Evolutionary conservation across 108 stramenopile genomes (phyloP), one percentile per base, ranked within the genome.

Genomic region (Nannochloropsis gaditana): DNA sequence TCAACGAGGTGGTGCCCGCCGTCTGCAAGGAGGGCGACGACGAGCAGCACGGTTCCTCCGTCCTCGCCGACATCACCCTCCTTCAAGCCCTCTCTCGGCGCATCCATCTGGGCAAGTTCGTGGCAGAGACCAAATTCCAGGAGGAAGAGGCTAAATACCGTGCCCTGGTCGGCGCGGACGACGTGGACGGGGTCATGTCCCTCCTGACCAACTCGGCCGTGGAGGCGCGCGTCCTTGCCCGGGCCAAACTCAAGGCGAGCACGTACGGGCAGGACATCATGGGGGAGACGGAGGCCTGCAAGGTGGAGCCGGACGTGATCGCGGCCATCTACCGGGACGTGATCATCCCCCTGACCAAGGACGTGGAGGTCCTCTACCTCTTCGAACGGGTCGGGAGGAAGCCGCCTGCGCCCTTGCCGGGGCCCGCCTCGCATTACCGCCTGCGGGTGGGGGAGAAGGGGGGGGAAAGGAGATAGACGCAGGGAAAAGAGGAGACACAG

Each of bases 281-380:
- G 9, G 94, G 92, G 9, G 94, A 93, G 0, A 94, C 92, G 3
- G 85, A 93, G 79, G 95, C 86, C 80, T 93, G 90, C 47, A 99
- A 99, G 90, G 92, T 99, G 19, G 93, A 97, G 81, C 96, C 98
- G 17, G 90, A 90, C 41, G 91, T 94, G 9, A 96, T 99, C 82
- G 96, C 96, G 83, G 84, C 85, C 73, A 94, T 99, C 43, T 99
- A 99, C 86, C 90, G 94, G 43, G 92, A 97, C 84, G 91, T 97
- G 73, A 95, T 99, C 83, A 99, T 99, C 45, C 98, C 98, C 9
- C 88, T 98, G 88, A 99, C 97, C 50, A 99, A 99, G 91, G 97
- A 98, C 87, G 93, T 98, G 80, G 96, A 99, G 91, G 95, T 99
- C 41, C 94, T 94, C 47, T 99, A 99, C 88, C 91, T 99, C 45